A percentile compares a stretch with the other conserved stretches of the same genome.
Evolutionary conservation across 805 yeast species (phyloP).

Genomic region (Suhomyces faveliae): DNA sequence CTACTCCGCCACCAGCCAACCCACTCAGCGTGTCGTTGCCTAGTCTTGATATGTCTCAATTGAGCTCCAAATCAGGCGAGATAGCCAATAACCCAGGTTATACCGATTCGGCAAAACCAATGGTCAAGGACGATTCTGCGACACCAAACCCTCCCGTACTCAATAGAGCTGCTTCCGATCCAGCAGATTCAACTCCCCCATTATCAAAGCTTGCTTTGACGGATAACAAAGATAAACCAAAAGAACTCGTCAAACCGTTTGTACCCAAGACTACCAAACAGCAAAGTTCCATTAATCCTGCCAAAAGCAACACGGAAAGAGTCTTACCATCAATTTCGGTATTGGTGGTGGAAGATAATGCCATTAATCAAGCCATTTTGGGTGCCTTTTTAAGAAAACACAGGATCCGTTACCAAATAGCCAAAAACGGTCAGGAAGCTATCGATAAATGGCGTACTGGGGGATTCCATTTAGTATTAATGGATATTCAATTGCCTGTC

Average conservation of each 20-base stretch:
- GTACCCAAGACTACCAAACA: neutral
- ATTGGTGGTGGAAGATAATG: slow-evolving; percentile 92
- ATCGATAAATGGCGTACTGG: slow-evolving; percentile 92
- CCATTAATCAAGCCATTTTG: slow-evolving; percentile 87
- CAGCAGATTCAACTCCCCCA: neutral
- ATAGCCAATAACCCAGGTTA: neutral
- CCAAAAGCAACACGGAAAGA: slow-evolving; percentile 47
- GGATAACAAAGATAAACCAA: neutral
- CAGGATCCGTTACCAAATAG: slow-evolving; percentile 78
- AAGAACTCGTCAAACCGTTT: slow-evolving; percentile 1
- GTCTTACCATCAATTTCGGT: slow-evolving; percentile 89
- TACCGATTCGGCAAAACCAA: neutral
- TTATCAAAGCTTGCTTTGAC: neutral
- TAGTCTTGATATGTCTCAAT: neutral
- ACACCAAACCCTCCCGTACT: neutral
- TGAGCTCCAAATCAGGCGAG: neutral
- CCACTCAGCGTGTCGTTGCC: neutral
- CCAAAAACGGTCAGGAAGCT: slow-evolving; percentile 93
- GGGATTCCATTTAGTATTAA: slow-evolving; percentile 88
- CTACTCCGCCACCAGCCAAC: slow-evolving; percentile 3
- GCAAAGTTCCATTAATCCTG: slow-evolving; percentile 5
- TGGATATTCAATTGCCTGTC: slow-evolving; percentile 97
- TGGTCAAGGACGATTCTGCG: neutral
- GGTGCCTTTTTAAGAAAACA: slow-evolving; percentile 86
- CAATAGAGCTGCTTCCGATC: neutral